Evolutionary conservation across 768 basidiomycete genomes (phyloP).

Genomic region (Tulasnella sp.): DNA sequence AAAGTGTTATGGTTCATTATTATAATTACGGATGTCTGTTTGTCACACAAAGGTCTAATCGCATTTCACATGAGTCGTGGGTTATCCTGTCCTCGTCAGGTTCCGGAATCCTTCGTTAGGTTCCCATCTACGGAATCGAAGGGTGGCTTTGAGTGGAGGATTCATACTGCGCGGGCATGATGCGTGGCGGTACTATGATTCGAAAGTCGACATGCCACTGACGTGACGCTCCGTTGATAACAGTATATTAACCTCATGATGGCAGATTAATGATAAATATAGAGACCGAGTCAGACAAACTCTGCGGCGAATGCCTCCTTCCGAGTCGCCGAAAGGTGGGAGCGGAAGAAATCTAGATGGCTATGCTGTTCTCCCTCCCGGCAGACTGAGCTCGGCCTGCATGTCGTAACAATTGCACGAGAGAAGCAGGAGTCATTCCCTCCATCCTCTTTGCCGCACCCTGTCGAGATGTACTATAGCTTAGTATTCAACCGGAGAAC

Average conservation of each 20-base stretch:
- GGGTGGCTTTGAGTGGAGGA: not conserved
- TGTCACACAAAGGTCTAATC: not conserved
- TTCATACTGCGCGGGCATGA: too few species aligned
- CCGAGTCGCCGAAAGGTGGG: not conserved
- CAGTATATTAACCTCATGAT: not conserved
- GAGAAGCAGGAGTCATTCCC: slow-evolving; percentile 82
- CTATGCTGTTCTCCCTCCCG: not conserved
- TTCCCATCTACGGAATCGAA: not conserved
- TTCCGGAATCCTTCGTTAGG: not conserved
- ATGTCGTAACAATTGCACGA: slow-evolving; percentile 69
- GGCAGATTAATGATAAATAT: not conserved
- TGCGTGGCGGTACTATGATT: too few species aligned
- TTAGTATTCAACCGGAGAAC: not conserved
- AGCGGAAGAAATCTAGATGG: not conserved
- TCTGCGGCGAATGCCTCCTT: not conserved
- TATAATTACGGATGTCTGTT: not conserved
- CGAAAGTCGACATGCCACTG: too few species aligned
- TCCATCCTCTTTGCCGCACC: slow-evolving; percentile 94
- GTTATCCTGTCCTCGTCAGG: not conserved
- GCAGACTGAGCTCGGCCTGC: slow-evolving; percentile 44
- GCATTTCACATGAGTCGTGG: too few species aligned
- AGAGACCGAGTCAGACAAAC: too few species aligned
- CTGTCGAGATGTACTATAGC: slow-evolving; percentile 46
- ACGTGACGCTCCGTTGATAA: too few species aligned
- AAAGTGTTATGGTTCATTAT: not conserved